A percentile compares a stretch with the other conserved stretches of the same genome.
Conservation (phyloP, 257 asterid genomes). For the Verbena officinalis region DNA sequence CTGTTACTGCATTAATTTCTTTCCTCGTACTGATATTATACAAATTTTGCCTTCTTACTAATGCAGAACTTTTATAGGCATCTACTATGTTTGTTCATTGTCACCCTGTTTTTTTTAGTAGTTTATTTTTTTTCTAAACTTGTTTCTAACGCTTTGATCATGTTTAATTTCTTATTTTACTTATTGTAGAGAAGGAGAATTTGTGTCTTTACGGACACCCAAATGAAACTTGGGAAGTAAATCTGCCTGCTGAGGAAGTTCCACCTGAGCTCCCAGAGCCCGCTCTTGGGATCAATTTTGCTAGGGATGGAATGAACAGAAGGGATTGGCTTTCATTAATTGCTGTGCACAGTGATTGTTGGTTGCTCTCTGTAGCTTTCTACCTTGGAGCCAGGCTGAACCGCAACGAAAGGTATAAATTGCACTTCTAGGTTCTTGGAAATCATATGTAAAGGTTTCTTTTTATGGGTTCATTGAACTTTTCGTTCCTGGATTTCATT, state of each 20-base stretch:
- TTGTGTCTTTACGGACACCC: conserved; percentile 91
- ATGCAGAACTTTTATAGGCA: not conserved
- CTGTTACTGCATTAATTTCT: no score
- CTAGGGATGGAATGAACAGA: conserved; percentile 93
- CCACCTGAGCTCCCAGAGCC: conserved; percentile 99
- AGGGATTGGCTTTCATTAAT: conserved; percentile 94
- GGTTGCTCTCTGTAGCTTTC: conserved; percentile 96
- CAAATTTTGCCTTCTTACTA: conserved; percentile 1
- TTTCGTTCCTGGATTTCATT: no score
- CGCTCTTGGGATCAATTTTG: conserved; percentile 90
- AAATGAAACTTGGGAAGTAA: conserved; percentile 92
- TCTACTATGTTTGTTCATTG: not conserved
- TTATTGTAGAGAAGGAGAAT: conserved; percentile 80
- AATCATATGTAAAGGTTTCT: conserved; percentile 7
- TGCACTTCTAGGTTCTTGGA: conserved; percentile 16
- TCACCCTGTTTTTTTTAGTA: not conserved
- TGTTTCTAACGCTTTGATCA: conserved; percentile 19
- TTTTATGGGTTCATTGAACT: conserved; percentile 8
- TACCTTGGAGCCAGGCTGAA: conserved; percentile 87
- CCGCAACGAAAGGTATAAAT: conserved; percentile 76
- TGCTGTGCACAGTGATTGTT: conserved; percentile 96
- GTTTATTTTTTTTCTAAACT: conserved; percentile 3
- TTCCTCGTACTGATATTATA: conserved; percentile 3
- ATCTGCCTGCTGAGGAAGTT: conserved; percentile 96
- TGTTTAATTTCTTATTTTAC: conserved; percentile 26